Base-by-base conservation (phyloP, 2,329 filamentous ascomycete genomes). In the Curvularia verruculosa region DNA sequence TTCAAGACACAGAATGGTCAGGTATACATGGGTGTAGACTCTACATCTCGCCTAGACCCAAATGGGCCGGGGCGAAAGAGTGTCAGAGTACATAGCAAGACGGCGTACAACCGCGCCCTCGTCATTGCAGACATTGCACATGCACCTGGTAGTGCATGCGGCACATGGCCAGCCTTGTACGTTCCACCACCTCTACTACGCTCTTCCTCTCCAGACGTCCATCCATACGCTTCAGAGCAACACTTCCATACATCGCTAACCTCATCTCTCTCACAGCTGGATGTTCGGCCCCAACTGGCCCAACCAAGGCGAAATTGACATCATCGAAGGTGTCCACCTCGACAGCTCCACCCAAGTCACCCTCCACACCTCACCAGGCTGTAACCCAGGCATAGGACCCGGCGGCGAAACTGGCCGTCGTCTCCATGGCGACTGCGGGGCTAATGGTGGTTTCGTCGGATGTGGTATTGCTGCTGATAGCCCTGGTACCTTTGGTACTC, bases 101-200 rank as follows among this genome's bases (percentile, higher is more conserved):
- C 56, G 28, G 64, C 72, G 0, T 78, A 76, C 63, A 77, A 68
- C 28, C 69, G 69, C 29, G 75, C 65, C 4, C 68, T 78, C 18
- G 63, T 78, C 59, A 78, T 78, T 18, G 74, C 72, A 21, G 75
- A 78, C 60, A 73, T 79, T 51, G 74, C 72, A 1, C 76, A 78
- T 45, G 72, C 77, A 10, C 75, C 77, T 2, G 74, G 73, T 10
- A 74, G 61, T 28, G 67, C 61, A 41, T 79, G 77, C 49, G 76
- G 76, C 6, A 65, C 68, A 4, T 78, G 76, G 76, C 76, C 76
- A 10, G 74, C 76, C 28, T 78, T 75, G 69, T 76, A 67, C 36
- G 61, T 59, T 21, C 8, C 26, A 10, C 13, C 21, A n/a, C 6
- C n/a, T 15, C 15, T 2, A 23, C 10, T 2, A 19, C 43, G 19